These are phyloP conservation scores for Musa balbisiana DNA, from an alignment of 202 grass and related monocot genomes.

Conservation along the genomic window DNA sequence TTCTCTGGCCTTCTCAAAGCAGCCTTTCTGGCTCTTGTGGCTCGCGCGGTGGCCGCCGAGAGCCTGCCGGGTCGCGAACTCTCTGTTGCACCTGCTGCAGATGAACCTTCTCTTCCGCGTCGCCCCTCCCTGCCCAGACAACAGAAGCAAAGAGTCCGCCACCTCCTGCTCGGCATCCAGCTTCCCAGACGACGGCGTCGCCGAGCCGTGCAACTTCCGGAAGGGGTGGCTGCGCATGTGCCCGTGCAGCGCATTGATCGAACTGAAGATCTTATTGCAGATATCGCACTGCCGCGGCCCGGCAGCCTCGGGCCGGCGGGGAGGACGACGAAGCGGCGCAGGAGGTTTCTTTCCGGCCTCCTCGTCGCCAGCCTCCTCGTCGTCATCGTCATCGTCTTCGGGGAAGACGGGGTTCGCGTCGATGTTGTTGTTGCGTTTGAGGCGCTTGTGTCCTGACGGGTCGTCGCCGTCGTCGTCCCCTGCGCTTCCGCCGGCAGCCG, in stretches of 20 bases:
- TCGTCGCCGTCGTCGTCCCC: neutral
- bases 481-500: neutral
- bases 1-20: neutral
- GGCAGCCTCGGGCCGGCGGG: too few species aligned
- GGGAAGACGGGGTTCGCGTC: neutral
- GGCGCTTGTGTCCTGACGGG: too few species aligned
- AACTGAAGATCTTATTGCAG: neutral
- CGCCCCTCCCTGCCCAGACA: neutral
- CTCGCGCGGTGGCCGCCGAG: conserved; percentile 86
- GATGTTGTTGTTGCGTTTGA: too few species aligned
- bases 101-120: neutral
- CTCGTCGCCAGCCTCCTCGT: neutral
- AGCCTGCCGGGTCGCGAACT: conserved; percentile 17
- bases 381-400: neutral
- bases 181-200: neutral
- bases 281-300: neutral
- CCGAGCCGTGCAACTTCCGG: neutral
- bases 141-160: neutral
- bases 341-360: neutral
- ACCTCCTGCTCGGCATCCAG: neutral
- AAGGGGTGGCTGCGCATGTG: neutral
- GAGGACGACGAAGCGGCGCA: too few species aligned
- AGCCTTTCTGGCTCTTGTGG: conserved; percentile 44
- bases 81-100: conserved; percentile 2
- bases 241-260: neutral